A percentile compares a stretch with the other conserved stretches of the same genome.
phyloP scores from a whole-genome alignment of 768 basidiomycete species.

The Cystofilobasidium bisporidii region DNA sequence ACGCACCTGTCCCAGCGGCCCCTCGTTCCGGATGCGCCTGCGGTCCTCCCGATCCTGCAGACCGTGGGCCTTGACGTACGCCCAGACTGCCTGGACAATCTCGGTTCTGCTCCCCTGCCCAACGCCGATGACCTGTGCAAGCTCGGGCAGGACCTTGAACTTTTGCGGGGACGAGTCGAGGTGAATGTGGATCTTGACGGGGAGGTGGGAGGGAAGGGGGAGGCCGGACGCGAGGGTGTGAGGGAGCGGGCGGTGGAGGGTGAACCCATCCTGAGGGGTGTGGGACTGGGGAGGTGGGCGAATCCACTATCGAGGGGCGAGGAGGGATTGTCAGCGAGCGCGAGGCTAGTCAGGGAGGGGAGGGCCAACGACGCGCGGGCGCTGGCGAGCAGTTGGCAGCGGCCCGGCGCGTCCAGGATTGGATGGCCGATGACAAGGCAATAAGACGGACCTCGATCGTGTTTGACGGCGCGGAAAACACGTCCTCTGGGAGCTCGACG shows the following conservation, averaged over 20 bases:
- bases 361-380: no score
- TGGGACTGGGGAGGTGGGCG: neutral
- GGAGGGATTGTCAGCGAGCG: neutral
- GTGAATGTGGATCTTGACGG: conserved; percentile 54
- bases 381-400: neutral
- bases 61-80: conserved; percentile 74
- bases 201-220: conserved; percentile 58
- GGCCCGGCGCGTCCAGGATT: no score
- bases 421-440: no score
- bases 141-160: conserved; percentile 65
- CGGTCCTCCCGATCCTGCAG: conserved; percentile 76
- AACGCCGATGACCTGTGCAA: conserved; percentile 56
- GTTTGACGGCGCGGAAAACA: conserved; percentile 48
- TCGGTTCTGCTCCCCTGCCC: conserved; percentile 76
- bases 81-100: conserved; percentile 77
- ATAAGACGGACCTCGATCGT: conserved; percentile 74
- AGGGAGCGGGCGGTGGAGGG: conserved; percentile 72
- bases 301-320: neutral
- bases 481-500: conserved; percentile 56
- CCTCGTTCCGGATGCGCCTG: conserved; percentile 59
- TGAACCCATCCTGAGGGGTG: conserved; percentile 65
- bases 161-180: conserved; percentile 80
- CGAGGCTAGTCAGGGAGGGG: no score
- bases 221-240: conserved; percentile 77
- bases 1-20: conserved; percentile 43